Evolutionary conservation across 257 asterid genomes (phyloP).

Genomic region (Ophiorrhiza pumila): DNA sequence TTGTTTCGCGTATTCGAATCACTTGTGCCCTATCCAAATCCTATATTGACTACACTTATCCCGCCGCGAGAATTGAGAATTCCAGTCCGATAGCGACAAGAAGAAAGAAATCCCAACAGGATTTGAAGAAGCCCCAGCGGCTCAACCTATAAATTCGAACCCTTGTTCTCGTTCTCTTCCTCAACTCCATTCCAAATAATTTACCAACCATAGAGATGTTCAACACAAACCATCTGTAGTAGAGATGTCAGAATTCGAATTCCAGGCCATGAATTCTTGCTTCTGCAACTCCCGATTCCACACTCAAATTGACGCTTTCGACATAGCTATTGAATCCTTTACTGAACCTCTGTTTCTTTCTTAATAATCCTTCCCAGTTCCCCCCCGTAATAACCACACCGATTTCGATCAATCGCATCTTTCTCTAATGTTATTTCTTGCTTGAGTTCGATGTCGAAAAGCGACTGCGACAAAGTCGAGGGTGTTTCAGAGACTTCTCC

Average conservation of each 20-base stretch:
- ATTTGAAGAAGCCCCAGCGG: too few relatives aligned
- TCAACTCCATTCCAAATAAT: too few relatives aligned
- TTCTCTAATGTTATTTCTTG: neutral
- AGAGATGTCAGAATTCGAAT: neutral
- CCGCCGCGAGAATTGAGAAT: too few relatives aligned
- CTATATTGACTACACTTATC: too few relatives aligned
- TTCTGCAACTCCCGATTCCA: conserved; percentile 13
- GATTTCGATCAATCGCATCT: neutral
- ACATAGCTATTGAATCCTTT: conserved; percentile 10
- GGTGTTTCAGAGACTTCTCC: conserved; percentile 23
- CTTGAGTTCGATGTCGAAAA: neutral
- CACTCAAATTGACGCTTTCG: conserved; percentile 7
- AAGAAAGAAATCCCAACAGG: too few relatives aligned
- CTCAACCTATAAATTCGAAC: too few relatives aligned
- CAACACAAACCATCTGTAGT: neutral
- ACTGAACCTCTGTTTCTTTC: conserved; percentile 3
- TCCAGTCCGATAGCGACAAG: too few relatives aligned
- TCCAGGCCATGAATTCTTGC: conserved; percentile 1
- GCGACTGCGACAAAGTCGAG: neutral
- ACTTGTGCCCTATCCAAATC: too few relatives aligned
- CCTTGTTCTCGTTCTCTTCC: too few relatives aligned
- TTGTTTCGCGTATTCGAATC: too few relatives aligned
- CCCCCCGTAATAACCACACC: neutral
- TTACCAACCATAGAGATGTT: too few relatives aligned
- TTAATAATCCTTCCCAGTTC: neutral